phyloP scores from a whole-genome alignment of 1,139 yeast species.

The Pichia sp. region DNA sequence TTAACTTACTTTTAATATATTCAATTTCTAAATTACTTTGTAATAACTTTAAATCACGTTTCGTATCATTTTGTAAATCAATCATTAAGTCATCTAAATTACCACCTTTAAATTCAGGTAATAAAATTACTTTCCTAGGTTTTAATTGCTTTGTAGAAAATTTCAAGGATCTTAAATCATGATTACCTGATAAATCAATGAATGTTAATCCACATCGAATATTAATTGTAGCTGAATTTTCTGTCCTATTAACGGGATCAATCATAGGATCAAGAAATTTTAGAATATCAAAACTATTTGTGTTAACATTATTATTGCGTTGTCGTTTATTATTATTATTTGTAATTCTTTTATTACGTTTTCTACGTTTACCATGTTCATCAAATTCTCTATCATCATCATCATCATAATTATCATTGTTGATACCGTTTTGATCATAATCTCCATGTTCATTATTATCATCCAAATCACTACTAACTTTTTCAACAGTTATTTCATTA shows the following conservation, averaged over 20 bases:
- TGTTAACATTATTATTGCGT: not conserved
- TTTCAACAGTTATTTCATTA: no score
- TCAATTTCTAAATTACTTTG: slow-evolving; percentile 18
- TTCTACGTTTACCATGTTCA: slow-evolving; percentile 17
- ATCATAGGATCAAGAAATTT: slow-evolving; percentile 52
- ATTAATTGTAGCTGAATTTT: slow-evolving; percentile 38
- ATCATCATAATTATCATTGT: slow-evolving; percentile 8
- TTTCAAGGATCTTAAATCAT: slow-evolving; percentile 75
- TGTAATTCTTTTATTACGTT: slow-evolving; percentile 18
- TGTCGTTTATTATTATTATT: slow-evolving; percentile 33
- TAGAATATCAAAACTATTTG: slow-evolving; percentile 17
- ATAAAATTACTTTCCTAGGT: slow-evolving; percentile 65
- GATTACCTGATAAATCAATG: slow-evolving; percentile 79
- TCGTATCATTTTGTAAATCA: slow-evolving; percentile 20
- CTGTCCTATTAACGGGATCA: slow-evolving; percentile 43
- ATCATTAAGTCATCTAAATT: slow-evolving; percentile 17
- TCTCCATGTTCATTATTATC: slow-evolving; percentile 20
- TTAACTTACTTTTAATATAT: slow-evolving; percentile 31
- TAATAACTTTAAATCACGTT: not conserved
- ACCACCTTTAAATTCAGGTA: slow-evolving; percentile 24
- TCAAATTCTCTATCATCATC: slow-evolving; percentile 10
- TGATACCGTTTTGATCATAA: slow-evolving; percentile 11
- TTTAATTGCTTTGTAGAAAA: slow-evolving; percentile 75
- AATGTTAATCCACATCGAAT: slow-evolving; percentile 69
- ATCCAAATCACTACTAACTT: not conserved